A percentile compares a stretch with the other conserved stretches of the same genome.
phyloP scores from a whole-genome alignment of 805 yeast species.

The Myxozyma melibiosi region DNA sequence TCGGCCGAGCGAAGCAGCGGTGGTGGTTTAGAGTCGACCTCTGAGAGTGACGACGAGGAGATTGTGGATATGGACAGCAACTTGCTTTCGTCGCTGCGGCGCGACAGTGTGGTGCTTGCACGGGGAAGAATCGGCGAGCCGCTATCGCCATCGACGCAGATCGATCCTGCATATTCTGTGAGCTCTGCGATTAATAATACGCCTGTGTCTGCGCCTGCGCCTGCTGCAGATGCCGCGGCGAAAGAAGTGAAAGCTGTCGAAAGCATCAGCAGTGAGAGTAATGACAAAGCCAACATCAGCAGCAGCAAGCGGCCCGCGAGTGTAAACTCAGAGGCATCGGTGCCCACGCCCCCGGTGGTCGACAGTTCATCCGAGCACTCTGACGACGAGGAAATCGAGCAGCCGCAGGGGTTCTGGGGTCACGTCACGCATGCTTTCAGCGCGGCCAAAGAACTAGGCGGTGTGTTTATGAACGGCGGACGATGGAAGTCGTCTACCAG shows the following conservation, averaged over 20 bases:
- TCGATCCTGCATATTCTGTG: constrained; percentile 1
- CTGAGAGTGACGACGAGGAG: constrained; percentile 24
- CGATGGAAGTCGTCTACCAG: constrained; percentile 8
- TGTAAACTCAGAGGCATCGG: constrained; percentile 1
- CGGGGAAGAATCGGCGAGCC: constrained; percentile 28
- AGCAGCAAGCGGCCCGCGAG: constrained; percentile 3
- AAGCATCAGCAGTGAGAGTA: too few relatives aligned
- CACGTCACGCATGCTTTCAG: constrained; percentile 13
- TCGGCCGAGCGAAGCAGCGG: neutral
- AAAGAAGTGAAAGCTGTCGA: too few relatives aligned
- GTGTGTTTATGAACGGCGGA: constrained; percentile 23
- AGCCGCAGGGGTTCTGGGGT: constrained; percentile 19
- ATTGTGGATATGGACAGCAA: constrained; percentile 29
- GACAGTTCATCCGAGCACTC: constrained; percentile 9
- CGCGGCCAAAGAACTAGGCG: constrained; percentile 21
- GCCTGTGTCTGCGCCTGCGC: too few relatives aligned
- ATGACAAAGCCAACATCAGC: too few relatives aligned
- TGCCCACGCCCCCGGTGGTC: constrained; percentile 12
- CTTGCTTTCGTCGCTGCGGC: constrained; percentile 20
- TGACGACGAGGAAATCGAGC: constrained; percentile 7
- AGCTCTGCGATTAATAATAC: neutral
- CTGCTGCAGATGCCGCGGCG: too few relatives aligned
- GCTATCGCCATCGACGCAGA: constrained; percentile 10
- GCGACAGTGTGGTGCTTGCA: constrained; percentile 30
- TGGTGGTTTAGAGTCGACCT: constrained; percentile 1